Evolutionary conservation across 169 alveolate genomes (phyloP), one percentile per base, ranked within the genome.

Genomic region (Plasmodium cynomolgi): DNA sequence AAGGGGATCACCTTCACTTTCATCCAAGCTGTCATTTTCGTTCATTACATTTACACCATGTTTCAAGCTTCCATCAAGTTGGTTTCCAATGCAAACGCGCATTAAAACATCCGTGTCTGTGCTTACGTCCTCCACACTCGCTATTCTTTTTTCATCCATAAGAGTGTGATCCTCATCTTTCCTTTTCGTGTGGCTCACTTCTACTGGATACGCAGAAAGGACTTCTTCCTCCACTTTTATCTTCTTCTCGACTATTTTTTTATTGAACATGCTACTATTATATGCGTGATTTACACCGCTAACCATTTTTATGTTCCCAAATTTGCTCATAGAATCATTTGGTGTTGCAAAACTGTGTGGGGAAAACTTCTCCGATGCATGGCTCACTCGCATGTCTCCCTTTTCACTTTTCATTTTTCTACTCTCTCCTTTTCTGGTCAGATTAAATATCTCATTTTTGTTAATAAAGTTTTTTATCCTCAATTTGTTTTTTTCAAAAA

Each of bases 401-500:
- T 58, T 54, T 58, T 82, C 79, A 15, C 23, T 84, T 54, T 71
- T 84, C 50, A 84, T 68, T 1, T 31, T 7, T 68, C 15, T 29
- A 50, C 15, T 31, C 17, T 84, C 73, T 23, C 34, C 92, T 72
- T 33, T 71, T 71, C 34, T 84, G 54, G 41, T 37, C 26, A 68
- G 29, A 72, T 68, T 73, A 84, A 84, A 84, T 71, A 84, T 20
- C 77, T 68, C 92, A 84, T 39, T 54, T 71, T 41, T 84, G 8
- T 37, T 68, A 71, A 84, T 56, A 84, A 84, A 72, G 68, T 84
- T 84, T 84, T 44, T 37, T 71, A 68, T 68, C 29, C 71, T 84
- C 34, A 72, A 11, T 34, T 68, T 71, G 13, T 39, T 84, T 71
- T 84, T 84, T 84, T 72, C 84, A 84, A 71, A 71, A 72, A 31